Base-by-base conservation (phyloP, 2,329 filamentous ascomycete species). In the Herpotrichia juniperi region DNA sequence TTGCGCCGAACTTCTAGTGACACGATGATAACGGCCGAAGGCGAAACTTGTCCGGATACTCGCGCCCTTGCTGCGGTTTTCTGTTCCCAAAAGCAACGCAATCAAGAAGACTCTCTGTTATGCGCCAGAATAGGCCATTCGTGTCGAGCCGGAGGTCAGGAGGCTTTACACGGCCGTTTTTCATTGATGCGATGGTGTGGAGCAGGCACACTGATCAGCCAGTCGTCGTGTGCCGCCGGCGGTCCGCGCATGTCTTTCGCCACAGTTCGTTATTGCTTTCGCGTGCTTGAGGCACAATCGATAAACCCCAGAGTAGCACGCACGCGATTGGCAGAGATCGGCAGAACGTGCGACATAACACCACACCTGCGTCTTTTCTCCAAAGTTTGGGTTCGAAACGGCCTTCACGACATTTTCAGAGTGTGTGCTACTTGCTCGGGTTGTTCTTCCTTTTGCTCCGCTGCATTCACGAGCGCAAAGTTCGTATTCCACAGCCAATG, bases 251-350 rank as follows among this genome's bases (percentile, higher is more conserved):
- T 46, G 21, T 12, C 46, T 42, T 57, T 61, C 44, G 58, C 58
- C 58, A 61, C 58, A 37, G 1, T 17, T 40, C 39, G 22, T 16
- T 40, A 40, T 24, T 40, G 37, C 37, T 40, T 40, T 40, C 19
- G 37, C 37, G 37, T 40, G 37, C 21, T 10, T 21, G 25, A 26
- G 49, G 40, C 28, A 53, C 53, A 59, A 63, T 60, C 55, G 59
- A 53, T 49, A 51, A 51, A 46, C 21, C 21, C 4, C 10, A 40
- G 19, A 11, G 45, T 49, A 40, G 35, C 34, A 46, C 30, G 57
- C 43, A 53, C 50, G 42, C 28, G 57, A 61, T 64, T 56, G 52
- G 55, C 54, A 42, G 19, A 32, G 57, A 63, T 63, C 56, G 48
- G 45, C 56, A 50, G 24, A 32, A 45, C 31, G 31, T 42, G 21